Conservation (phyloP, 306 rosid genomes). For the Rosa multiflora region DNA sequence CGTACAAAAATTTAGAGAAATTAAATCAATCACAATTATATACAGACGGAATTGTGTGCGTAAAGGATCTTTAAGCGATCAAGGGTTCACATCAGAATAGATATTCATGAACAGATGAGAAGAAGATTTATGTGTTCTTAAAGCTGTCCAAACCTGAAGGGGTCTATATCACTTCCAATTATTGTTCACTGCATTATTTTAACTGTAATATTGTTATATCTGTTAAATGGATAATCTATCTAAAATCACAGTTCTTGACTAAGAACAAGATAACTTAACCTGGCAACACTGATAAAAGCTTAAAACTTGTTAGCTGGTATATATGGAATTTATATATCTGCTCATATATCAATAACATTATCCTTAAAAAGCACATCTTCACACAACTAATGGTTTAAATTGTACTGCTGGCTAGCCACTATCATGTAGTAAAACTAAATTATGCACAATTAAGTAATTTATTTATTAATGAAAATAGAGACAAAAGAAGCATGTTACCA, state of each 20-base stretch:
- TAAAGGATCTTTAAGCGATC: neutral
- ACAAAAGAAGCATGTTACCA: constrained; percentile 15
- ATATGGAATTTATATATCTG: neutral
- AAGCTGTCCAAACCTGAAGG: neutral
- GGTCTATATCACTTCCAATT: constrained; percentile 4
- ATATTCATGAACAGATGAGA: constrained; percentile 25
- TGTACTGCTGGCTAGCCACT: constrained; percentile 3
- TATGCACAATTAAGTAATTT: too few relatives aligned
- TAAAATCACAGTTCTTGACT: neutral
- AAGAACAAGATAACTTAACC: neutral
- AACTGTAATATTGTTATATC: neutral
- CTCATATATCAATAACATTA: neutral
- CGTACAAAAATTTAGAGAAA: constrained; percentile 11
- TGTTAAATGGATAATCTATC: neutral
- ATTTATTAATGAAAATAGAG: neutral
- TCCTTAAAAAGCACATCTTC: neutral
- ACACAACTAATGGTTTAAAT: neutral
- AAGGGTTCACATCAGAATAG: neutral
- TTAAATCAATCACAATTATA: constrained; percentile 4
- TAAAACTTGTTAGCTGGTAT: neutral
- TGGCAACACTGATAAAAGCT: neutral
- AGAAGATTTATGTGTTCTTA: neutral
- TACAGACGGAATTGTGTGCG: neutral
- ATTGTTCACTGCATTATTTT: neutral
- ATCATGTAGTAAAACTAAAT: neutral